These are phyloP conservation scores for Blumeria graminis DNA, from an alignment of 2,329 filamentous ascomycete species.

Conservation along the genomic window DNA sequence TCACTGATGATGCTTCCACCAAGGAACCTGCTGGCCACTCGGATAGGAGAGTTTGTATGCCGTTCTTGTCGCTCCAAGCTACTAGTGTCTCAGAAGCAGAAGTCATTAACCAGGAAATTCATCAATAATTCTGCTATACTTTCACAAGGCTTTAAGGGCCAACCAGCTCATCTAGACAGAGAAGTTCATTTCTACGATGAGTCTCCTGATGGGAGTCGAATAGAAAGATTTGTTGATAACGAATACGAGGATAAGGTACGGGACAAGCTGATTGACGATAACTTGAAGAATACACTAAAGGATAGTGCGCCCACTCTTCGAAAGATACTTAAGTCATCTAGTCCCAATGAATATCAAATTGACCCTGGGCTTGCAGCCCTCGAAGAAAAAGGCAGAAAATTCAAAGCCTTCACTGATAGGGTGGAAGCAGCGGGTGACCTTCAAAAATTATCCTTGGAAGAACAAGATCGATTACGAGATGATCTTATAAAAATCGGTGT, in stretches of 20 bases:
- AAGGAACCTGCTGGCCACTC: too few relatives aligned
- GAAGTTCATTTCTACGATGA: slow-evolving; percentile 8
- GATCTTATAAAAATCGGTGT: neutral
- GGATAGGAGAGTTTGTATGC: slow-evolving; percentile 13
- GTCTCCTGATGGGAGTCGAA: slow-evolving; percentile 10
- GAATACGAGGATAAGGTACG: slow-evolving; percentile 6
- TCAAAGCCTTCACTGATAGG: neutral
- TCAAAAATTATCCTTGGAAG: neutral
- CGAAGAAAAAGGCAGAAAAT: neutral
- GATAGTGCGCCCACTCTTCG: neutral
- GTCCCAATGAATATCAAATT: neutral
- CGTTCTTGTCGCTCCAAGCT: slow-evolving; percentile 14
- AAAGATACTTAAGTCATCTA: neutral
- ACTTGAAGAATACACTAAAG: neutral
- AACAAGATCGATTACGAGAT: neutral
- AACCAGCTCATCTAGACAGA: neutral
- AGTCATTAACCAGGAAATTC: slow-evolving; percentile 10
- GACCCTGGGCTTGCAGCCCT: neutral
- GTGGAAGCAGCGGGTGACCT: neutral
- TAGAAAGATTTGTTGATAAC: slow-evolving; percentile 6
- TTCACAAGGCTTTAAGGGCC: slow-evolving; percentile 1
- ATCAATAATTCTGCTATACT: slow-evolving; percentile 3
- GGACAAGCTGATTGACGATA: neutral
- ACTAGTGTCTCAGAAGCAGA: slow-evolving; percentile 4
- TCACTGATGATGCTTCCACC: too few relatives aligned